Conservation (phyloP, 2,329 filamentous ascomycete genomes). For the Epichloe uncinata region DNA sequence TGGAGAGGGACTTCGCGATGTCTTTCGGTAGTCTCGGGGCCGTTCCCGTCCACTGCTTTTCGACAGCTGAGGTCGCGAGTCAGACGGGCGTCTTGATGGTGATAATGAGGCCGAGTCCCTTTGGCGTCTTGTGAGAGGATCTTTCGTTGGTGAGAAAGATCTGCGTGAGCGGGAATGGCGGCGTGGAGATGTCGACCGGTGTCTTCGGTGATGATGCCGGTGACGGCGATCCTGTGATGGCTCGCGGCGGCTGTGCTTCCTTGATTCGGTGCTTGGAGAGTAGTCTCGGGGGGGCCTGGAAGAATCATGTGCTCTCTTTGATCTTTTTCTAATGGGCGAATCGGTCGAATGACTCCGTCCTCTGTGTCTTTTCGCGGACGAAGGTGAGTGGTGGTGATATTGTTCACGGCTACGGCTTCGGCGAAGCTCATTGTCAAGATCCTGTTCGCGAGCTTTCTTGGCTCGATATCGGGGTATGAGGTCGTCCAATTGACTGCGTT, state of each 20-base stretch:
- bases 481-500: conserved; percentile 20
- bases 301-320: conserved; percentile 20
- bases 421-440: conserved; percentile 19
- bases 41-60: conserved; percentile 1
- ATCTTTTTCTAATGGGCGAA: conserved; percentile 26
- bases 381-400: conserved; percentile 21
- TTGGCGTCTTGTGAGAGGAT: conserved; percentile 10
- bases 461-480: conserved; percentile 26
- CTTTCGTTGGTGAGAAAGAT: conserved; percentile 14
- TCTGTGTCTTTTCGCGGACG: conserved; percentile 28
- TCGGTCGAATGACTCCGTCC: conserved; percentile 28
- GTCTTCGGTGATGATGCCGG: conserved; percentile 6
- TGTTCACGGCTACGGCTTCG: conserved; percentile 23
- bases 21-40: conserved; percentile 4
- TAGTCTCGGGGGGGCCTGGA: conserved; percentile 26
- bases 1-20: conserved; percentile 7
- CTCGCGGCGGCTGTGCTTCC: conserved; percentile 17
- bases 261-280: conserved; percentile 22
- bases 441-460: conserved; percentile 17
- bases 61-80: not conserved
- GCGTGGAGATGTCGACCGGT: conserved; percentile 14
- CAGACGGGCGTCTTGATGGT: conserved; percentile 7
- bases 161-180: conserved; percentile 16
- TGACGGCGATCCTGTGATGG: conserved; percentile 20
- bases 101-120: conserved; percentile 15